Conservation (phyloP, 768 basidiomycete genomes). For the Termitomyces sp. region DNA sequence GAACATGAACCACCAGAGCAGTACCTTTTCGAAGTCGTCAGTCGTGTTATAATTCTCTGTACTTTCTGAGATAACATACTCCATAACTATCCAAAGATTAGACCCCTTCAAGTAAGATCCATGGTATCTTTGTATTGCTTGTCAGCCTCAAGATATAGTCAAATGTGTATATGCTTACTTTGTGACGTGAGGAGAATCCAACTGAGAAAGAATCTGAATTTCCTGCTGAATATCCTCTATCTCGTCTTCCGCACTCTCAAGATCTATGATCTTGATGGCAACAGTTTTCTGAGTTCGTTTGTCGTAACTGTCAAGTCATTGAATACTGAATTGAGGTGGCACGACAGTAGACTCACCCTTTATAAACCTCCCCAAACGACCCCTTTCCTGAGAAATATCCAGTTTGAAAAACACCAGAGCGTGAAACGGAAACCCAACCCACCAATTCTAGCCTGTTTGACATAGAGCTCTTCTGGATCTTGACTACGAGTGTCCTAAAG, state of each 20-base stretch:
- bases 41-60: not conserved
- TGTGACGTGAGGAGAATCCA: conserved; percentile 95
- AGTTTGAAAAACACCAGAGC: conserved; percentile 6
- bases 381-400: conserved; percentile 71
- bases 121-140: conserved; percentile 60
- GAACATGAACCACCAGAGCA: conserved; percentile 98
- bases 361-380: conserved; percentile 99
- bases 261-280: conserved; percentile 99
- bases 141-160: conserved; percentile 7
- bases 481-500: conserved; percentile 27
- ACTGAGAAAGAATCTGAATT: conserved; percentile 94
- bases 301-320: conserved; percentile 62
- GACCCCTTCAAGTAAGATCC: conserved; percentile 95
- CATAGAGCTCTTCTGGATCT: conserved; percentile 97
- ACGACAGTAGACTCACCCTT: conserved; percentile 57
- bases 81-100: conserved; percentile 98
- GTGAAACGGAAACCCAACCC: conserved; percentile 14
- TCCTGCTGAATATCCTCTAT: conserved; percentile 99
- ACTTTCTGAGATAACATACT: conserved; percentile 42
- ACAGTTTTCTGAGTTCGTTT: conserved; percentile 94
- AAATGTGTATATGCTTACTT: conserved; percentile 50
- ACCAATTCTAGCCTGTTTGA: conserved; percentile 98
- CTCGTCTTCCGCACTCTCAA: conserved; percentile 98
- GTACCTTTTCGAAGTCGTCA: conserved; percentile 47
- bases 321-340: not conserved